Base-by-base conservation (phyloP, 2,329 filamentous ascomycete species). In the Colletotrichum lentis region DNA sequence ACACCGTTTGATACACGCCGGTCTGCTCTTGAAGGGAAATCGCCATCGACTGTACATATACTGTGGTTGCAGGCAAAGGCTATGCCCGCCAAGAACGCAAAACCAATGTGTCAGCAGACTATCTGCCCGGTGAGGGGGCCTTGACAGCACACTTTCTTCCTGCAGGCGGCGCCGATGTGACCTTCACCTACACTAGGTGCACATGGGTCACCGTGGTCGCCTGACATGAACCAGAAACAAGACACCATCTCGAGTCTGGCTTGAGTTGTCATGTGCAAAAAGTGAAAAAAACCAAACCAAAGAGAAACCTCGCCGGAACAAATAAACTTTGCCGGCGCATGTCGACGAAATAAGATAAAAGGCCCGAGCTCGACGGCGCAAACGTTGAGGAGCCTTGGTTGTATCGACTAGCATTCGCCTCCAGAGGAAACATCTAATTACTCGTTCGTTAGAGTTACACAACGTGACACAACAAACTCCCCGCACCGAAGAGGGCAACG, bases 151-250 rank as follows among this genome's bases (percentile, higher is more conserved):
- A 20, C 56, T 24, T 59, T 12, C 20, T 11, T 31, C 35, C 27
- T 39, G 56, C 56, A 41, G 44, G 31, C 41, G 56, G 50, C 44
- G 44, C 49, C 39, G 24, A 65, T 22, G 39, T n/a, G n/a, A n/a
- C n/a, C n/a, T n/a, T n/a, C n/a, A n/a, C n/a, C n/a, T n/a, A n/a
- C n/a, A n/a, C n/a, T n/a, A n/a, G n/a, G n/a, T 31, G 35, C 14
- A 7, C 57, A 62, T 54, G 63, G 57, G 20, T 56, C 43, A 44
- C 47, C 50, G 63, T 41, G 18, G 63, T 27, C 35, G 50, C 14
- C 58, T 39, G 43, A 20, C 63, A 66, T 50, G 63, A 57, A 56
- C 57, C 63, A 50, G 57, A 56, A 66, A 56, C 57, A 62, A 56
- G n/a, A 12, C 39, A n/a, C 14, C 31, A 18, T 6, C 31, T 49